Base-by-base conservation (phyloP, 257 asterid genomes). In the Capsicum chinense region DNA sequence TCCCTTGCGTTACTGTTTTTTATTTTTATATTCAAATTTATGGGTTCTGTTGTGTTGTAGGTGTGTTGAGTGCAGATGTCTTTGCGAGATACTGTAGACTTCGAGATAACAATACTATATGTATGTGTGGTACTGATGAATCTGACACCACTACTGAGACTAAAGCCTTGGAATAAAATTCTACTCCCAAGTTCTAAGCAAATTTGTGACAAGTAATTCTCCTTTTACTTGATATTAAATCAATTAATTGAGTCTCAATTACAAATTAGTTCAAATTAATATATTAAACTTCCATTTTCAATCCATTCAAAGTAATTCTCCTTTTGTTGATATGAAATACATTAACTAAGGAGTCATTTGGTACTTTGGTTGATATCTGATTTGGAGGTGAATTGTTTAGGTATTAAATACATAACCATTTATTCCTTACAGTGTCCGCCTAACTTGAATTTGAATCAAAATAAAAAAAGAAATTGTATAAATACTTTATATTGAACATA, bases 31-130 rank as follows among this genome's bases (percentile, higher is more conserved):
- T 9, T 73, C 16, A n/a, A 48, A 47, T 2, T 47, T n/a, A 50
- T 73, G 42, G 15, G 5, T n/a, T 73, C 19, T 11, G 19, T 7
- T 47, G 79, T 73, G 6, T 48, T 89, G 85, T 66, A 95, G 99
- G 95, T 85, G 99, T 96, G 83, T 85, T 96, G 93, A 96, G 99
- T 86, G 99, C 99, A 17, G 98, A 96, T 88, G 99, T 93, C 16
- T 96, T 86, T 44, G 97, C 99, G 62, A 87, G 99, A 85, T 95
- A 89, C 81, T 95, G 97, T 89, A 92, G 99, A 80, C 84, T 88
- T 71, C 87, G 99, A 82, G 98, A 95, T 37, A 92, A 94, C 80
- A 93, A 93, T 82, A 84, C 92, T 12, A n/a, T 96, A 56, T 96
- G 92, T 63, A 90, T 96, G 5, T 96, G 99, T 86, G 99, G 99